phyloP scores from a whole-genome alignment of 371 early-diverging fungal genomes.

The Gilbertella persicaria region DNA sequence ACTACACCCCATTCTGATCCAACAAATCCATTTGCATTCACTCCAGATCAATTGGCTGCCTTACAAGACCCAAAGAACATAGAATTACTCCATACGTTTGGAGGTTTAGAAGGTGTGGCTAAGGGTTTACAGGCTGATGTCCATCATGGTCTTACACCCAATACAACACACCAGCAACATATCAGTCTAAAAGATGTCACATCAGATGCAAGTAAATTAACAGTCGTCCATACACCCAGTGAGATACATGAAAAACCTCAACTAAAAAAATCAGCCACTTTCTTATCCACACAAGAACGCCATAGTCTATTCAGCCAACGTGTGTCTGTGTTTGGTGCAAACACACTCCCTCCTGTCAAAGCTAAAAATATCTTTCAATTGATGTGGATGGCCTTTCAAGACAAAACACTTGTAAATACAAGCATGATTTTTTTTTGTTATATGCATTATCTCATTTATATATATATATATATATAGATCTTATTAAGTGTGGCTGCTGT shows the following conservation, averaged over 20 bases:
- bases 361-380: conserved; percentile 69
- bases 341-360: conserved; percentile 68
- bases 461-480: conserved; percentile 45
- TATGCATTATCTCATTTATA: not conserved
- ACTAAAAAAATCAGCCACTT: conserved; percentile 1
- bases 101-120: conserved; percentile 47
- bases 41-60: conserved; percentile 43
- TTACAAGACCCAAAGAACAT: conserved; percentile 56
- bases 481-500: conserved; percentile 82
- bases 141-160: conserved; percentile 35
- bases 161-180: conserved; percentile 12
- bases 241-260: not conserved
- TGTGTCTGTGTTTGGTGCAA: conserved; percentile 57
- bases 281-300: not conserved
- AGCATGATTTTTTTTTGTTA: not conserved
- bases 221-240: not conserved
- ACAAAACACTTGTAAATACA: conserved; percentile 73
- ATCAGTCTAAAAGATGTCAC: conserved; percentile 27
- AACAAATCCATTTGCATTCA: conserved; percentile 52
- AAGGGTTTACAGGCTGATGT: conserved; percentile 50
- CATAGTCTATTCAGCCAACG: conserved; percentile 37
- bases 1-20: conserved; percentile 32
- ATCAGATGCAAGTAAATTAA: conserved; percentile 5
- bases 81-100: conserved; percentile 35
- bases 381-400: conserved; percentile 83